These are phyloP conservation scores for Kuraishia floccosa DNA, from an alignment of 805 yeast species.

Conservation along the genomic window DNA sequence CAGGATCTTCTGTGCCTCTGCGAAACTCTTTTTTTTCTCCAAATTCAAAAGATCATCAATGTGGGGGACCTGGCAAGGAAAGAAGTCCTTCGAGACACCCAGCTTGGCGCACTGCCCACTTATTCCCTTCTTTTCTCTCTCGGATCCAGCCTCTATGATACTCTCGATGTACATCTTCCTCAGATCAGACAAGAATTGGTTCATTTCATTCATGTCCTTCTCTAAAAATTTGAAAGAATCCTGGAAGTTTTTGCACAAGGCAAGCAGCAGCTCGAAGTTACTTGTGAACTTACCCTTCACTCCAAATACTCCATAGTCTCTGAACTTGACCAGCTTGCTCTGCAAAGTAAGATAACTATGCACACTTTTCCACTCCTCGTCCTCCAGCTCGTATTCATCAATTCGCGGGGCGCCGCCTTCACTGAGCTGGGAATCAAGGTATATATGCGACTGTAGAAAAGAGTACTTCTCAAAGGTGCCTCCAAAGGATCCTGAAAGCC, in stretches of 20 bases:
- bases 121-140: constrained; percentile 7
- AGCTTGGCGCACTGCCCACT: no score
- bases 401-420: no score
- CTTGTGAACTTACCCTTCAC: constrained; percentile 6
- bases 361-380: constrained; percentile 33
- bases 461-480: no score
- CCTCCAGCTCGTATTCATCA: constrained; percentile 25
- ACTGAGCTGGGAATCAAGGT: constrained; percentile 20
- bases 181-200: constrained; percentile 10
- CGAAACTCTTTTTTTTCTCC: constrained; percentile 20
- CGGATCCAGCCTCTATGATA: constrained; percentile 6
- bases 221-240: not conserved
- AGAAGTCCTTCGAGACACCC: constrained; percentile 11
- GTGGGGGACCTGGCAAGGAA: constrained; percentile 25
- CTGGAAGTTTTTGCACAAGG: not conserved
- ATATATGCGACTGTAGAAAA: constrained; percentile 22
- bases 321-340: no score
- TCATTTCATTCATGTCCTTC: not conserved
- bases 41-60: constrained; percentile 24
- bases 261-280: constrained; percentile 8
- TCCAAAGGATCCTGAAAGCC: constrained; percentile 23
- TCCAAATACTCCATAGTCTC: no score
- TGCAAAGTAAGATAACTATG: no score
- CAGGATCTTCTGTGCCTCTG: constrained; percentile 27
- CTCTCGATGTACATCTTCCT: not conserved